Evolutionary conservation across 1,139 yeast genomes (phyloP).

Genomic region (Taphrina pruni): DNA sequence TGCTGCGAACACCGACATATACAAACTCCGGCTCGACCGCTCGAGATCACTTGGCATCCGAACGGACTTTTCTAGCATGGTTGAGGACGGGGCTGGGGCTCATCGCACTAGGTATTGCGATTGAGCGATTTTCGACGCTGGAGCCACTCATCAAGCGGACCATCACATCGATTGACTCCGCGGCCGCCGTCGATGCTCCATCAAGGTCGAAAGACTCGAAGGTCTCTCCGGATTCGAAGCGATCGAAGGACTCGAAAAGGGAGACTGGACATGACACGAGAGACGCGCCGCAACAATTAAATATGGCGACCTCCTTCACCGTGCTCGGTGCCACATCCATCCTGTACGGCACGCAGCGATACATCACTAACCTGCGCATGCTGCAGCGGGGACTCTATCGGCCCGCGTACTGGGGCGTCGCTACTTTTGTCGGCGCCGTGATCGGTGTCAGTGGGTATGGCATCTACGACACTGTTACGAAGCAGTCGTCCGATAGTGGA

Average conservation of each 20-base stretch:
- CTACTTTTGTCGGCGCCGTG: constrained; percentile 13
- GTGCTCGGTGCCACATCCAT: background rate
- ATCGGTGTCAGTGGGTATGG: constrained; percentile 17
- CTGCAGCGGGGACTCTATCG: constrained; percentile 11
- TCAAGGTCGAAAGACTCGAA: background rate
- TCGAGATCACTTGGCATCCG: constrained; percentile 72
- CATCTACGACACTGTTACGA: constrained; percentile 16
- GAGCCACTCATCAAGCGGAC: constrained; percentile 17
- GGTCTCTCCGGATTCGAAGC: background rate
- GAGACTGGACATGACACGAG: background rate
- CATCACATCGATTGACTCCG: background rate
- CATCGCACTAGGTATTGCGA: constrained; percentile 64
- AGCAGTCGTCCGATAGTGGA: background rate
- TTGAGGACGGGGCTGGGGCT: constrained; percentile 66
- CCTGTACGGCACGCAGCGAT: constrained; percentile 20
- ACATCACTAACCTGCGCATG: constrained; percentile 3
- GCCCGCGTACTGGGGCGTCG: constrained; percentile 13
- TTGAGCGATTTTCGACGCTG: constrained; percentile 46
- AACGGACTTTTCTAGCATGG: constrained; percentile 79
- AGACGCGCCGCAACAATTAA: background rate
- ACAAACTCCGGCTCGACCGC: constrained; percentile 56
- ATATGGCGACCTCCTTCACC: constrained; percentile 12
- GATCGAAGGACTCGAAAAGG: background rate
- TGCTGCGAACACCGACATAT: constrained; percentile 11
- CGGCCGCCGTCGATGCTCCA: background rate